phyloP scores from a whole-genome alignment of 2,329 filamentous ascomycete species.

The Diaporthe capsici region DNA sequence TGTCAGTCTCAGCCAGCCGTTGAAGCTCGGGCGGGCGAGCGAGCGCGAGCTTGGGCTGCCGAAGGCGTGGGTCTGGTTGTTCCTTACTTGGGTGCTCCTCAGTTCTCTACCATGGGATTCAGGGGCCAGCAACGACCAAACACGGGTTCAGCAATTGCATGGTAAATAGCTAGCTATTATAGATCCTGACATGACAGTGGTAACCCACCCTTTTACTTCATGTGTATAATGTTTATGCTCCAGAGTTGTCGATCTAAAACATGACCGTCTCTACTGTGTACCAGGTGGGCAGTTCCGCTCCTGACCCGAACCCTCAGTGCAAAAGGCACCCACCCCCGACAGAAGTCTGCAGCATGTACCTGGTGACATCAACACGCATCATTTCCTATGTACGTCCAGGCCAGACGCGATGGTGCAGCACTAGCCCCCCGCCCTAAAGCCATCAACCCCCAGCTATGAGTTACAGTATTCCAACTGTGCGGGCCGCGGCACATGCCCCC shows the following conservation, averaged over 20 bases:
- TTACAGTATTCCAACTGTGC: constrained; percentile 22
- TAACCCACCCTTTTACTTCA: too few relatives aligned
- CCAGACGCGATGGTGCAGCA: constrained; percentile 21
- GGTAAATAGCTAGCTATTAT: not conserved
- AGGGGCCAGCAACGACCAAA: not conserved
- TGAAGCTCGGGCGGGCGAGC: constrained; percentile 5
- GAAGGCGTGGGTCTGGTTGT: constrained; percentile 20
- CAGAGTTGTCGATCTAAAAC: not conserved
- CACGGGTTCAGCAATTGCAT: not conserved
- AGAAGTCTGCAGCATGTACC: not conserved
- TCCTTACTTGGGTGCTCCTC: not conserved
- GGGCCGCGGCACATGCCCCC: constrained; percentile 21
- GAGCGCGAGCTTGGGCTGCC: not conserved
- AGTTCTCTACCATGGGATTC: not conserved
- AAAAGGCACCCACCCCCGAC: too few relatives aligned
- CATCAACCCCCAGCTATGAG: not conserved
- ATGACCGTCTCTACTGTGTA: not conserved
- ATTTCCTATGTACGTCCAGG: not conserved
- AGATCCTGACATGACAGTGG: not conserved
- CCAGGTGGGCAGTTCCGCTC: too few relatives aligned
- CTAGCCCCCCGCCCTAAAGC: not conserved
- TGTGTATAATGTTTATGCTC: not conserved
- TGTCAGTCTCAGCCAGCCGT: constrained; percentile 32
- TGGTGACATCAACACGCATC: constrained; percentile 26
- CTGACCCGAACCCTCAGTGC: constrained; percentile 9